A percentile compares a stretch with the other conserved stretches of the same genome.
These are phyloP conservation scores for Hirsutella thompsonii DNA, from an alignment of 2,329 filamentous ascomycete genomes.

Conservation along the genomic window DNA sequence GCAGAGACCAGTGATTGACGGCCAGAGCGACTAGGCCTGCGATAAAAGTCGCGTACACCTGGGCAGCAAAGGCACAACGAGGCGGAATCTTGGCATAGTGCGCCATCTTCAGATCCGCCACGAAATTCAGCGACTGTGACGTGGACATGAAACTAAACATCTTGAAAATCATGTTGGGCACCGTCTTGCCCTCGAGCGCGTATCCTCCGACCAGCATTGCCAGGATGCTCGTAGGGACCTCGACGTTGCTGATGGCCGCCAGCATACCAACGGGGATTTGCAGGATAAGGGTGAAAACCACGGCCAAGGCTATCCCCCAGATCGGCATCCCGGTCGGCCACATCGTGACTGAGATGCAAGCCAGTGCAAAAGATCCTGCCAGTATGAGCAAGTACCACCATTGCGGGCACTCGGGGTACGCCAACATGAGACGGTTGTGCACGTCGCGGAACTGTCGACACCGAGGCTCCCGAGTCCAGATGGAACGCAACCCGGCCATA, in stretches of 20 bases:
- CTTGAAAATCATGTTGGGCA: conserved; percentile 63
- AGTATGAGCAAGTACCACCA: conserved; percentile 40
- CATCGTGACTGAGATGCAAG: conserved; percentile 20
- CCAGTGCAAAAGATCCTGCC: conserved; percentile 29
- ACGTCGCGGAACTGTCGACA: conserved; percentile 24
- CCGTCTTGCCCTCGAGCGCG: conserved; percentile 48
- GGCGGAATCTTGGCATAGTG: conserved; percentile 51
- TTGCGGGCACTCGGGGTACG: conserved; percentile 31
- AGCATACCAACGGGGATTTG: conserved; percentile 43
- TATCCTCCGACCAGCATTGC: conserved; percentile 57
- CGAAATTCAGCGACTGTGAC: conserved; percentile 45
- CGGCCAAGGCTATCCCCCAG: conserved; percentile 37
- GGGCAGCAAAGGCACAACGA: conserved; percentile 38
- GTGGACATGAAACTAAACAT: conserved; percentile 53
- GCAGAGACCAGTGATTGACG: conserved; percentile 47
- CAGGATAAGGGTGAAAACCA: conserved; percentile 36
- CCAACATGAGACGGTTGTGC: conserved; percentile 19
- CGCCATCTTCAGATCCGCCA: conserved; percentile 46
- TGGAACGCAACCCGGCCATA: conserved; percentile 10
- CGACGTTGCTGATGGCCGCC: conserved; percentile 40
- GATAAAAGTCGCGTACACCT: conserved; percentile 39
- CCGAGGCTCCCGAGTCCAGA: conserved; percentile 11
- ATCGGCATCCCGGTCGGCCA: conserved; percentile 38
- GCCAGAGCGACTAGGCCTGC: conserved; percentile 41
- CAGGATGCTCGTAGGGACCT: conserved; percentile 49